These are phyloP conservation scores for Nepenthes gracilis DNA, from an alignment of 148 eudicot genomes.

Conservation along the genomic window DNA sequence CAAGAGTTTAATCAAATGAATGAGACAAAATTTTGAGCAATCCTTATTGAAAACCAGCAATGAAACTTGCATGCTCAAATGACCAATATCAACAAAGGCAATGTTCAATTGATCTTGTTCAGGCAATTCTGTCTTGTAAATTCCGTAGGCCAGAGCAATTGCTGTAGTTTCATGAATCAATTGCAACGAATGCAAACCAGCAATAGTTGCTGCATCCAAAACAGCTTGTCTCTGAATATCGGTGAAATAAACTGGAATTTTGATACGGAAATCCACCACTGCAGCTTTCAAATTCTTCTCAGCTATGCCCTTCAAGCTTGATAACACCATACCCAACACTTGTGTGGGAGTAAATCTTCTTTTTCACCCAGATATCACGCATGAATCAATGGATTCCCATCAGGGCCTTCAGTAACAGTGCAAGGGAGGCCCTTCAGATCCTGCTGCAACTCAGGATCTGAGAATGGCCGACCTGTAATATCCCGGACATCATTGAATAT, in stretches of 20 bases:
- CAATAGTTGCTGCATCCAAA: constrained; percentile 71
- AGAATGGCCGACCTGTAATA: constrained; percentile 28
- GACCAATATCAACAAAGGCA: constrained; percentile 87
- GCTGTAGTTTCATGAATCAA: constrained; percentile 90
- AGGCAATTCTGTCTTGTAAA: constrained; percentile 90
- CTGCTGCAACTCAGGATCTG: constrained; percentile 72
- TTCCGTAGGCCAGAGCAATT: constrained; percentile 86
- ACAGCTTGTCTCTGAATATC: constrained; percentile 92
- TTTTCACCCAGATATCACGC: constrained; percentile 59
- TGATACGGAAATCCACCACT: constrained; percentile 89
- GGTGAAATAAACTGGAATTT: constrained; percentile 83
- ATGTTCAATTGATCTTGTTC: constrained; percentile 71
- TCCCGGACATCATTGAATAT: no score
- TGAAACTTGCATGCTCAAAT: constrained; percentile 78
- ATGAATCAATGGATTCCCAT: constrained; percentile 72
- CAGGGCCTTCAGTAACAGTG: constrained; percentile 71
- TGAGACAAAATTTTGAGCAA: constrained; percentile 81
- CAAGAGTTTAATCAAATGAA: constrained; percentile 66
- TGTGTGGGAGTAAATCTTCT: constrained; percentile 73
- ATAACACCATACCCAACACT: constrained; percentile 76
- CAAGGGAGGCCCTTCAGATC: constrained; percentile 69
- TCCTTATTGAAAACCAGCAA: constrained; percentile 83
- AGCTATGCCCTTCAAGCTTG: constrained; percentile 73
- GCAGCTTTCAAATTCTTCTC: constrained; percentile 80
- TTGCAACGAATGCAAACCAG: constrained; percentile 68